These are phyloP conservation scores for Trichophyton mentagrophytes DNA, from an alignment of 2,329 filamentous ascomycete genomes.

Conservation along the genomic window DNA sequence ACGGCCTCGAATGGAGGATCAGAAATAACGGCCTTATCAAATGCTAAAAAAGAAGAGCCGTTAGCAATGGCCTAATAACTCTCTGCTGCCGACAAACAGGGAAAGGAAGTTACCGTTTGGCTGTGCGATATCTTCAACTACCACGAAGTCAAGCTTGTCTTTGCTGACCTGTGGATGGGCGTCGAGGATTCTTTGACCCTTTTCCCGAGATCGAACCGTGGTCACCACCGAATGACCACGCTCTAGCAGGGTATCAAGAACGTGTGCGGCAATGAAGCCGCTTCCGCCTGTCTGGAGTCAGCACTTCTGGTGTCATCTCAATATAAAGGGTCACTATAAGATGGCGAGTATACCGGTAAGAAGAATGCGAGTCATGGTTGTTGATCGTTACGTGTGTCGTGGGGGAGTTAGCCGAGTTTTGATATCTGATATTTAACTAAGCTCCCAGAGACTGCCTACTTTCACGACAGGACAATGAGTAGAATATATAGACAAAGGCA, in stretches of 20 bases:
- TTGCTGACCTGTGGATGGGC: constrained; percentile 40
- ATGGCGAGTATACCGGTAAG: constrained; percentile 14
- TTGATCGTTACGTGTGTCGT: not conserved
- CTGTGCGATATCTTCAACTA: constrained; percentile 61
- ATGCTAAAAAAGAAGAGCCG: constrained; percentile 36
- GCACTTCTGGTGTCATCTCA: not conserved
- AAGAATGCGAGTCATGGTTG: constrained; percentile 18
- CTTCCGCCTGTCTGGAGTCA: constrained; percentile 36
- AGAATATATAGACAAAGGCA: not conserved
- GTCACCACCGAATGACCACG: constrained; percentile 48
- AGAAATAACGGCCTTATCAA: constrained; percentile 50
- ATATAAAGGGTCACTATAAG: not conserved
- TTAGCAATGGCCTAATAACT: not conserved
- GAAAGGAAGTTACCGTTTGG: constrained; percentile 10
- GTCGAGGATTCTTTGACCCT: constrained; percentile 48
- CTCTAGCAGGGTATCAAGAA: constrained; percentile 47
- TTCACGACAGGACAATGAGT: not conserved
- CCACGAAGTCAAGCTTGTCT: constrained; percentile 48
- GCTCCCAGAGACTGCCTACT: too few species aligned
- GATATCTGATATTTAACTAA: not conserved
- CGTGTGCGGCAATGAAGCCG: constrained; percentile 54
- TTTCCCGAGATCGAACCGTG: constrained; percentile 49
- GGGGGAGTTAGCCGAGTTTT: not conserved
- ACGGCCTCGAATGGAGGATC: constrained; percentile 58
- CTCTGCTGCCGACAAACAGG: not conserved